Evolutionary conservation across 495 filamentous ascomycete genomes (phyloP).

Genomic region (Neurospora sp.): DNA sequence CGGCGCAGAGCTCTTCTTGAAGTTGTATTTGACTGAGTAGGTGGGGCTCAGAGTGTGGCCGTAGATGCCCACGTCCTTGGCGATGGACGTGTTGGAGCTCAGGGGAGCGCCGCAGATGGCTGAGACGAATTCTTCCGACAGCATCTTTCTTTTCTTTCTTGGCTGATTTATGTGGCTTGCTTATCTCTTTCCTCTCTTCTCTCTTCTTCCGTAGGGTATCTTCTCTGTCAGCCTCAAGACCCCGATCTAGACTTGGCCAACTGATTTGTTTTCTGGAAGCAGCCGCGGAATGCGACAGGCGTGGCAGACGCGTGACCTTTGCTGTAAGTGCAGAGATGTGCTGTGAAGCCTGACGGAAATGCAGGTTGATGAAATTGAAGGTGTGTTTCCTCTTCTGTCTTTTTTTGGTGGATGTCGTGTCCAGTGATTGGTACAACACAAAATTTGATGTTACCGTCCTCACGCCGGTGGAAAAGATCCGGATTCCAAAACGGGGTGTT

Average conservation of each 20-base stretch:
- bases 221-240: no score
- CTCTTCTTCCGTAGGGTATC: neutral
- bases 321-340: neutral
- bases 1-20: slow-evolving; percentile 86
- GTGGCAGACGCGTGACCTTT: neutral
- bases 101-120: slow-evolving; percentile 57
- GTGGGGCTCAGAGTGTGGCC: slow-evolving; percentile 72
- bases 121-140: slow-evolving; percentile 73
- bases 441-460: neutral
- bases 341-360: neutral
- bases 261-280: neutral
- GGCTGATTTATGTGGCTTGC: neutral
- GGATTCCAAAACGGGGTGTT: neutral
- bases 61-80: slow-evolving; percentile 76
- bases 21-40: slow-evolving; percentile 57
- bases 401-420: neutral
- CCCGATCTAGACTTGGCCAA: no score
- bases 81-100: slow-evolving; percentile 51
- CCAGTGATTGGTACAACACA: neutral
- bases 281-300: neutral
- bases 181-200: neutral
- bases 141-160: slow-evolving; percentile 39
- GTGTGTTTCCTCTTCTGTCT: neutral
- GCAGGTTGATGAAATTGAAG: neutral
- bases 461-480: neutral